Conservation (phyloP, 768 basidiomycete genomes). For the Megacollybia marginata region DNA sequence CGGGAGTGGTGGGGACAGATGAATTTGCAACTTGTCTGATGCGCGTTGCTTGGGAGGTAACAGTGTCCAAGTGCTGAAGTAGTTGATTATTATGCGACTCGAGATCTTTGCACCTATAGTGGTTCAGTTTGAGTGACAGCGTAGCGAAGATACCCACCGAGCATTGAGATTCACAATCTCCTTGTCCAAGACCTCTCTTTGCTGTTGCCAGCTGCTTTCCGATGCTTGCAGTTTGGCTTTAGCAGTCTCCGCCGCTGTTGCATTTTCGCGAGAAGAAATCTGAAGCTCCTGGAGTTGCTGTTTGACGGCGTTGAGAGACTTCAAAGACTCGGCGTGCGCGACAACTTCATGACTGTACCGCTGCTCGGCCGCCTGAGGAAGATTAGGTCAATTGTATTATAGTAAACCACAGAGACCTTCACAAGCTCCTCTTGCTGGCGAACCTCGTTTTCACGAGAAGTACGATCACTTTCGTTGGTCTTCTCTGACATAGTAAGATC, state of each 20-base stretch:
- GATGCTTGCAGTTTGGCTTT: slow-evolving; percentile 63
- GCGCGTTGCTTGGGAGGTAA: slow-evolving; percentile 75
- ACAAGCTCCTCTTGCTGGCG: slow-evolving; percentile 62
- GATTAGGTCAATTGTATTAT: not conserved
- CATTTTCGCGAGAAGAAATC: slow-evolving; percentile 46
- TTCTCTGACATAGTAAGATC: slow-evolving; percentile 74
- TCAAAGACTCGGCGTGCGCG: slow-evolving; percentile 81
- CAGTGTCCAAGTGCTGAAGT: slow-evolving; percentile 79
- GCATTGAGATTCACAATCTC: slow-evolving; percentile 66
- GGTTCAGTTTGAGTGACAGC: not conserved
- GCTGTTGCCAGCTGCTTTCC: slow-evolving; percentile 74
- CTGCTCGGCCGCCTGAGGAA: slow-evolving; percentile 60
- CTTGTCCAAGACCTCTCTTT: slow-evolving; percentile 70
- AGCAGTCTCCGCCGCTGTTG: slow-evolving; percentile 64
- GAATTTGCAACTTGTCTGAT: slow-evolving; percentile 67
- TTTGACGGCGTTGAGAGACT: slow-evolving; percentile 56
- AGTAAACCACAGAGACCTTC: slow-evolving; percentile 34
- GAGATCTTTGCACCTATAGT: slow-evolving; percentile 61
- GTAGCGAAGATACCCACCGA: slow-evolving; percentile 38
- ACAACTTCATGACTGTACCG: slow-evolving; percentile 78
- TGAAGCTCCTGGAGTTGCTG: slow-evolving; percentile 51
- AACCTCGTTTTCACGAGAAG: slow-evolving; percentile 57
- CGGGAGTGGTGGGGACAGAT: slow-evolving; percentile 8
- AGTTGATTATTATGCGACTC: slow-evolving; percentile 68
- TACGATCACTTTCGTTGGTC: slow-evolving; percentile 54